Percentiles rank a stretch among this genome's conserved stretches.
These are phyloP conservation scores for Fusarium subtropicale DNA, from an alignment of 2,329 filamentous ascomycete genomes.

Conservation along the genomic window DNA sequence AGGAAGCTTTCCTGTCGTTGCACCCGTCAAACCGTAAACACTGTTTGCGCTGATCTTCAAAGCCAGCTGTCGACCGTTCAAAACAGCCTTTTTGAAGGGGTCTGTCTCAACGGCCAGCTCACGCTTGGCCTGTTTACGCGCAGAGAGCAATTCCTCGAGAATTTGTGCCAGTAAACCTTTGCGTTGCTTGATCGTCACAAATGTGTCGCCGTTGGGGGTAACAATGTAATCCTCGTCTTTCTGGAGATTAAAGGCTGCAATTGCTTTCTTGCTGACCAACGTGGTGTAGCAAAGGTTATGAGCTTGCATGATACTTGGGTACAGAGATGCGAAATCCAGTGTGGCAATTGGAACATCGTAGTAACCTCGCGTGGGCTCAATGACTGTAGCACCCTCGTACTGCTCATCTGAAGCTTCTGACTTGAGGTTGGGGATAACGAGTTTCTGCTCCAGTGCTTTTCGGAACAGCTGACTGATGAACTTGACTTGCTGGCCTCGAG, in stretches of 20 bases:
- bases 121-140: slow-evolving; percentile 93
- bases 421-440: slow-evolving; percentile 90
- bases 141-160: slow-evolving; percentile 90
- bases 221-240: slow-evolving; percentile 97
- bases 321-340: slow-evolving; percentile 97
- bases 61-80: slow-evolving; percentile 96
- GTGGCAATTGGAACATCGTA: slow-evolving; percentile 96
- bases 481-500: slow-evolving; percentile 95
- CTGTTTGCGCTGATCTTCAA: slow-evolving; percentile 98
- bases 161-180: slow-evolving; percentile 96
- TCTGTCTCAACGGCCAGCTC: slow-evolving; percentile 91
- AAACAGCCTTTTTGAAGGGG: slow-evolving; percentile 95
- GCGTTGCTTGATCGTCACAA: slow-evolving; percentile 86
- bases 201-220: slow-evolving; percentile 93
- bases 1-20: slow-evolving; percentile 93
- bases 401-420: slow-evolving; percentile 82
- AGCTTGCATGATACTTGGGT: slow-evolving; percentile 98
- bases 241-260: slow-evolving; percentile 80
- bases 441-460: slow-evolving; percentile 90
- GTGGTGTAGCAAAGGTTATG: slow-evolving; percentile 99
- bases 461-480: slow-evolving; percentile 98
- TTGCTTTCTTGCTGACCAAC: slow-evolving; percentile 75
- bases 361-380: slow-evolving; percentile 92
- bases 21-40: slow-evolving; percentile 96
- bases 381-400: slow-evolving; percentile 97